Base-by-base conservation (phyloP, 2,329 filamentous ascomycete genomes). In the Penicillium sp. region DNA sequence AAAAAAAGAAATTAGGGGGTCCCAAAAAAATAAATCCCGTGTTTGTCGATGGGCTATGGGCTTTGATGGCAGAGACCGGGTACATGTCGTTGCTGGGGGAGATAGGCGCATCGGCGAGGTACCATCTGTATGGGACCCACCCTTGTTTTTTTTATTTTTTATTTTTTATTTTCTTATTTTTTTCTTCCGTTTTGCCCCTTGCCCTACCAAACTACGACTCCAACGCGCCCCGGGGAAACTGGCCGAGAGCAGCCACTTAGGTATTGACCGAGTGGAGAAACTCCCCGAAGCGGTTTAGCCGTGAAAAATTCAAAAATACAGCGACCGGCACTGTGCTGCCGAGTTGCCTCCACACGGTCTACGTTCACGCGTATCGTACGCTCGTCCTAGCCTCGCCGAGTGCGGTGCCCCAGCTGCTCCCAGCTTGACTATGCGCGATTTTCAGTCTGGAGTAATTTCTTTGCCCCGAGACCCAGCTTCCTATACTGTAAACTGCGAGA, bases 391-490 rank as follows among this genome's bases (percentile, higher is more conserved):
- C 47, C 55, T 48, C 51, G 50, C 59, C 53, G 50, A 61, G 54
- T 50, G 55, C 53, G 46, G 44, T 54, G 31, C 47, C 51, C 55
- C 47, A 46, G 33, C 43, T 56, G 53, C 55, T 55, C 44, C 39
- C 55, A 54, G 42, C 54, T 59, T 63, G 44, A 63, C 58, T 63
- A 63, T 63, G 60, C 60, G 60, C 60, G 60, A 63, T 63, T 63
- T 59, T 60, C 35, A 38, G 35, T 38, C 35, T 38, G 35, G 33
- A 27, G 35, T 50, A 44, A 45, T 45, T 40, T 45, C 48, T 36
- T 36, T 36, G 33, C 33, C 27, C 40, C 48, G 27, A 50, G 48
- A 38, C 35, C 35, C 45, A 25, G 31, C 18, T 27, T 27, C 20
- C 27, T n/a, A 33, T 22, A 44, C 42, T 5, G 18, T 20, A 25